phyloP scores from a whole-genome alignment of 1,284 basidiomycete genomes.

The Ganoderma lingzhi region DNA sequence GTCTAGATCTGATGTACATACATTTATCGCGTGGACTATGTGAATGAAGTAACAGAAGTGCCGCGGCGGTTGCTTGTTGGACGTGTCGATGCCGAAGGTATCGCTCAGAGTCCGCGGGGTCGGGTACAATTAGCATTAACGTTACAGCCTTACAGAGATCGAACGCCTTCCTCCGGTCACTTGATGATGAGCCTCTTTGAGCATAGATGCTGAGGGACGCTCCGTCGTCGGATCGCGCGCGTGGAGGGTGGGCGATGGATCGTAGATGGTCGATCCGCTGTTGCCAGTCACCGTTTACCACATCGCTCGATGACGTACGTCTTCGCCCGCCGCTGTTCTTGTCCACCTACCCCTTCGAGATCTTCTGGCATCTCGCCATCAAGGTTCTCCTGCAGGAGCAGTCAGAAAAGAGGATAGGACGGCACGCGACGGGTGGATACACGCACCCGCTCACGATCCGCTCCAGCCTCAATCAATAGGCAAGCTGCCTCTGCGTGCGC shows the following conservation, averaged over 20 bases:
- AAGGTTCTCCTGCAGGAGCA: conserved; percentile 67
- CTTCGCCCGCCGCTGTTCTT: conserved; percentile 81
- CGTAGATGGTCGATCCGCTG: conserved; percentile 1
- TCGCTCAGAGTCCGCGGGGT: conserved; percentile 16
- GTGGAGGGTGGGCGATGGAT: background rate
- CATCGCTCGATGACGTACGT: conserved; percentile 79
- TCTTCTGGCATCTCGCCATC: conserved; percentile 88
- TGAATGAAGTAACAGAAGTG: conserved; percentile 1
- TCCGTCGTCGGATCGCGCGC: conserved; percentile 7
- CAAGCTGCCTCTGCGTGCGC: conserved; percentile 92
- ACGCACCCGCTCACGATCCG: conserved; percentile 86
- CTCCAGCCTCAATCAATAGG: conserved; percentile 90
- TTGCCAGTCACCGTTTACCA: conserved; percentile 48
- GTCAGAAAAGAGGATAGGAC: background rate
- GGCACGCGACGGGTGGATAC: background rate
- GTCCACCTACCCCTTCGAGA: conserved; percentile 86
- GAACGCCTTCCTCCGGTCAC: conserved; percentile 15
- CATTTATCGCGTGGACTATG: background rate
- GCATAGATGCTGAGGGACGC: conserved; percentile 7
- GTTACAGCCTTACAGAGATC: conserved; percentile 18
- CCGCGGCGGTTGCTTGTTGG: conserved; percentile 16
- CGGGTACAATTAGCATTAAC: conserved; percentile 18
- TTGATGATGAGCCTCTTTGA: conserved; percentile 20
- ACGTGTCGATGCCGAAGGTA: conserved; percentile 12
- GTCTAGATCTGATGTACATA: conserved; percentile 5